These are phyloP conservation scores for Phytopythium ostracodes DNA, from an alignment of 352 stramenopile genomes.

Conservation along the genomic window DNA sequence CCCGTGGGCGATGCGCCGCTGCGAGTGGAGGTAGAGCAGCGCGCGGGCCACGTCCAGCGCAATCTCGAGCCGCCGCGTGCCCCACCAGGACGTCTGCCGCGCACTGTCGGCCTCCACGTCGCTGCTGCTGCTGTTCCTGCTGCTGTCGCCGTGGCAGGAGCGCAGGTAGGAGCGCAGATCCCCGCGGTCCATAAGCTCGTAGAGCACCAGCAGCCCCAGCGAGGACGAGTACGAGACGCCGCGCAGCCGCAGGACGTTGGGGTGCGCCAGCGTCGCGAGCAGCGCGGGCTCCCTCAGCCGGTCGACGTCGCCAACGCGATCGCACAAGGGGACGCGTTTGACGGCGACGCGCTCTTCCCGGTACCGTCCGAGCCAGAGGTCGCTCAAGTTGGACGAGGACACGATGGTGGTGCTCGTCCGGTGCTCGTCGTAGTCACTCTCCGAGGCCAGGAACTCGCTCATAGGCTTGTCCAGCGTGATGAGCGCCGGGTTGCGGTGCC, in stretches of 20 bases:
- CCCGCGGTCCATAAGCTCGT: conserved; percentile 33
- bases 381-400: no score
- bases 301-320: conserved; percentile 10
- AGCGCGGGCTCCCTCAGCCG: not conserved
- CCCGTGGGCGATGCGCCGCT: conserved; percentile 47
- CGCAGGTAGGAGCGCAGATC: conserved; percentile 14
- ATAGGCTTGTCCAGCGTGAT: not conserved
- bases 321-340: conserved; percentile 3
- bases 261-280: conserved; percentile 21
- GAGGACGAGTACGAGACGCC: conserved; percentile 57
- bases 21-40: conserved; percentile 61
- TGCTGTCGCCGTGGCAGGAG: conserved; percentile 19
- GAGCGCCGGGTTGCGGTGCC: not conserved
- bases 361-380: conserved; percentile 51
- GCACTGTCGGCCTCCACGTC: conserved; percentile 14
- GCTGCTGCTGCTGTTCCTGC: conserved; percentile 52
- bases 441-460: not conserved
- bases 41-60: conserved; percentile 52
- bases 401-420: not conserved
- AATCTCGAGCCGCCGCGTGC: conserved; percentile 47
- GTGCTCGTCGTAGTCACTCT: conserved; percentile 1
- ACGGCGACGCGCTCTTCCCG: conserved; percentile 38
- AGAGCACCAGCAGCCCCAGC: conserved; percentile 57
- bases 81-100: conserved; percentile 30
- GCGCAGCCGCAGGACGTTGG: conserved; percentile 50